Conservation (phyloP, 2,329 filamentous ascomycete species). For the Hansfordia pulvinata region DNA sequence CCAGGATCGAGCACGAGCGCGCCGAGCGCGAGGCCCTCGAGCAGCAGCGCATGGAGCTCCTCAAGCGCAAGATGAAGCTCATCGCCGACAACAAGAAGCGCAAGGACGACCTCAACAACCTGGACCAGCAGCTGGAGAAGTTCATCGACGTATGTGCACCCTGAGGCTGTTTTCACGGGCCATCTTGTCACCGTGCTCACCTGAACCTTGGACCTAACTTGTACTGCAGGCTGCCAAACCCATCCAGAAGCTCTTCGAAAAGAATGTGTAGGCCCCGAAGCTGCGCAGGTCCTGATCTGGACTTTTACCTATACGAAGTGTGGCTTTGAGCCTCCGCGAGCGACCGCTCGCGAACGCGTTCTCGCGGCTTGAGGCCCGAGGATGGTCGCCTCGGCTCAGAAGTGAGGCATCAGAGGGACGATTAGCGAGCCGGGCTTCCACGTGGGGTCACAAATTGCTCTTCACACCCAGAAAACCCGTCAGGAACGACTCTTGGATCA, state of each 20-base stretch:
- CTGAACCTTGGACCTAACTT: background rate
- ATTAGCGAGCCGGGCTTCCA: background rate
- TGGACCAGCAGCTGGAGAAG: slow-evolving; percentile 86
- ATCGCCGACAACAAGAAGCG: slow-evolving; percentile 75
- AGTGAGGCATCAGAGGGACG: too few species aligned
- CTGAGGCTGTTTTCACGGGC: background rate
- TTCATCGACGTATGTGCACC: slow-evolving; percentile 64
- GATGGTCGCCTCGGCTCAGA: background rate
- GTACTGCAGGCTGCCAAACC: slow-evolving; percentile 62
- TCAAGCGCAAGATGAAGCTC: slow-evolving; percentile 51
- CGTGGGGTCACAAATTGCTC: too few species aligned
- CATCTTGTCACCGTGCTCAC: slow-evolving; percentile 9
- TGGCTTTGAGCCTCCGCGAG: background rate
- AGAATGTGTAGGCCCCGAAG: slow-evolving; percentile 25
- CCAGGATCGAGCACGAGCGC: slow-evolving; percentile 83
- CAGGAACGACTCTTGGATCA: too few species aligned
- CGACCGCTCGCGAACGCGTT: background rate
- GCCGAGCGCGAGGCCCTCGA: slow-evolving; percentile 74
- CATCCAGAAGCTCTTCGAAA: slow-evolving; percentile 76
- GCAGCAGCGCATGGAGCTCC: slow-evolving; percentile 63
- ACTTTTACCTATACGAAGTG: slow-evolving; percentile 5
- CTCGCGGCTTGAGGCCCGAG: background rate
- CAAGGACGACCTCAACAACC: slow-evolving; percentile 80
- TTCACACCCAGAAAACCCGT: too few species aligned
- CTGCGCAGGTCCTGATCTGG: too few species aligned